Evolutionary conservation across 2,329 filamentous ascomycete species (phyloP).

Genomic region (Clarireedia monteithiana): DNA sequence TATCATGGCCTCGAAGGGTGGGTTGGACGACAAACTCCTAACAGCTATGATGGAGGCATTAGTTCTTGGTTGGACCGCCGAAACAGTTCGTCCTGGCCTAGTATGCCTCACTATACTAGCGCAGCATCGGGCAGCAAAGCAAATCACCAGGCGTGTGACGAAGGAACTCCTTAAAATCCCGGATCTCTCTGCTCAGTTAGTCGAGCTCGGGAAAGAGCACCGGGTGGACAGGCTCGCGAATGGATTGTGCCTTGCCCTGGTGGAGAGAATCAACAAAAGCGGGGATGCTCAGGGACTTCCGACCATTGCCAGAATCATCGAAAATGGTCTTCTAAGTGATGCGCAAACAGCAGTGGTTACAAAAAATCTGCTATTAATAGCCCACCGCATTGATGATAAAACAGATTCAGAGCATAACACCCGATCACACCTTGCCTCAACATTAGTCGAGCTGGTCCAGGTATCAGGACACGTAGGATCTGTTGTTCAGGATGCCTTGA

Average conservation of each 20-base stretch:
- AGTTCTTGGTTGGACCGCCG: slow-evolving; percentile 64
- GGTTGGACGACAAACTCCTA: slow-evolving; percentile 71
- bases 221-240: slow-evolving; percentile 64
- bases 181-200: slow-evolving; percentile 50
- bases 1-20: slow-evolving; percentile 75
- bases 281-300: slow-evolving; percentile 49
- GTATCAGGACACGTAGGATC: slow-evolving; percentile 49
- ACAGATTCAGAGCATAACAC: slow-evolving; percentile 47
- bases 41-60: slow-evolving; percentile 86
- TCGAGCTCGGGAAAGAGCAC: slow-evolving; percentile 55
- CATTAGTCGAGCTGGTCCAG: slow-evolving; percentile 59
- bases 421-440: slow-evolving; percentile 56
- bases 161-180: slow-evolving; percentile 60
- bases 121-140: slow-evolving; percentile 65
- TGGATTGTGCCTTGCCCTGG: slow-evolving; percentile 59
- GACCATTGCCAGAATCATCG: slow-evolving; percentile 53
- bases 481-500: slow-evolving; percentile 59
- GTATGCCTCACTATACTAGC: slow-evolving; percentile 76
- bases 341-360: slow-evolving; percentile 58
- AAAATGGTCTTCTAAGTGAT: slow-evolving; percentile 51
- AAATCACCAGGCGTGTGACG: slow-evolving; percentile 61
- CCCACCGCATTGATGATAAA: slow-evolving; percentile 48
- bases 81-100: slow-evolving; percentile 66
- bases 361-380: slow-evolving; percentile 54
- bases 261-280: slow-evolving; percentile 54